These are phyloP conservation scores for Tulasnella calospora DNA, from an alignment of 768 basidiomycete genomes.

Conservation along the genomic window DNA sequence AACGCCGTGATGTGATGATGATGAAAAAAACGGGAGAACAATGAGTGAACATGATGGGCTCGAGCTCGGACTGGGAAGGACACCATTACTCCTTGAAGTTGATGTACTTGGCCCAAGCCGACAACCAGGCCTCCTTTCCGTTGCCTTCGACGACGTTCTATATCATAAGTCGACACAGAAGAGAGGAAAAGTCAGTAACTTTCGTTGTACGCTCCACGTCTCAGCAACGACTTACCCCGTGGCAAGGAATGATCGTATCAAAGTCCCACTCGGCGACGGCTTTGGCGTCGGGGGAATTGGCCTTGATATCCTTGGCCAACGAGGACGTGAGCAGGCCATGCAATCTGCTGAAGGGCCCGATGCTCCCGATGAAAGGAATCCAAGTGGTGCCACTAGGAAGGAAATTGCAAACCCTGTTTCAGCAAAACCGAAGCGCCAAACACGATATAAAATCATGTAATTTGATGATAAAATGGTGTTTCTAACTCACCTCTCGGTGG, in stretches of 20 bases:
- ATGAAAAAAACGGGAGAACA: background rate
- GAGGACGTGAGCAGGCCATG: slow-evolving; percentile 33
- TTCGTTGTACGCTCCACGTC: background rate
- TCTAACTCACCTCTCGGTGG: slow-evolving; percentile 24
- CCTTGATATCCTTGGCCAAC: slow-evolving; percentile 27
- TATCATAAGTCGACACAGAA: background rate
- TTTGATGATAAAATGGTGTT: too few relatives aligned
- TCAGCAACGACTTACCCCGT: slow-evolving; percentile 44
- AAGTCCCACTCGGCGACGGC: slow-evolving; percentile 71
- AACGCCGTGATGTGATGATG: background rate
- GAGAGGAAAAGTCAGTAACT: background rate
- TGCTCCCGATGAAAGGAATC: background rate
- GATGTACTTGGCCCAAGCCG: slow-evolving; percentile 40
- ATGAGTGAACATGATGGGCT: background rate
- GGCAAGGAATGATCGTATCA: slow-evolving; percentile 68
- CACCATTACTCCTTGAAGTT: slow-evolving; percentile 8
- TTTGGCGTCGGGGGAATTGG: slow-evolving; percentile 59
- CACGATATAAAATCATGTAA: too few relatives aligned
- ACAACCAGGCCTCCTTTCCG: slow-evolving; percentile 53
- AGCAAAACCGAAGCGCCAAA: background rate
- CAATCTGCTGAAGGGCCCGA: background rate
- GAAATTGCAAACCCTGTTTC: slow-evolving; percentile 11
- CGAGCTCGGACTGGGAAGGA: background rate
- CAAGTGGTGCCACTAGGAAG: slow-evolving; percentile 13
- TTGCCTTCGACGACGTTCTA: slow-evolving; percentile 60